Evolutionary conservation across 441 rosid species (phyloP), one percentile per base, ranked within the genome.

Genomic region (Gossypium lobatum): DNA sequence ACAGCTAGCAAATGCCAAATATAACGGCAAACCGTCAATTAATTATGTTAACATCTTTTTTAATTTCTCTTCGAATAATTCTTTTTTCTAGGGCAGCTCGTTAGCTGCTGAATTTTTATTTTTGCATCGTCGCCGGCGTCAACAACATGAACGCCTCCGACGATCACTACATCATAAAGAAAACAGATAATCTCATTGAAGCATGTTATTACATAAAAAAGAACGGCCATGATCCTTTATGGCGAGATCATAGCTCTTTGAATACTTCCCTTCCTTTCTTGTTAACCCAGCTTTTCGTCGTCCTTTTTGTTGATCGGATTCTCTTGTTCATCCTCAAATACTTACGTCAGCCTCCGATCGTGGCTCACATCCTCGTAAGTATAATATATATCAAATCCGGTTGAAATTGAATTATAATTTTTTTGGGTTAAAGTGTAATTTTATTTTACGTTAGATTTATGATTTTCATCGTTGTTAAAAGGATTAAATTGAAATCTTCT

Each of bases 351-450:
- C 86, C 84, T 72, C 81, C 79, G 10, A 76, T 81, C 21, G 83
- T 76, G 50, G 75, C 83, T 46, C 85, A 80, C 61, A 67, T 80
- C 61, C 23, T 78, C 2, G 83, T 83, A 53, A 69, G 79, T 79
- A 31, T 18, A 26, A 60, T 28, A 28, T 2, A 1, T 11, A 46
- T 46, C 13, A 13, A 31, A 31, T 31, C 1, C 37, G 1, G 7
- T 31, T 31, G 37, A 31, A 31, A 31, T 31, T 31, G 37, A 31
- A 31, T 31, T 31, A 31, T 31, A 31, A 31, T 5, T 31, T 31
- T 31, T 31, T 31, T 5, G 1, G 1, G 37, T 31, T 31, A 5
- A 31, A 31, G 1, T 5, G 1, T 1, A 31, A 31, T 31, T 31
- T 31, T 31, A 31, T 31, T 31, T 5, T 31, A 5, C 6, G 7